Conservation (phyloP, 164 flowering plant genomes). For the Magnolia officinalis region DNA sequence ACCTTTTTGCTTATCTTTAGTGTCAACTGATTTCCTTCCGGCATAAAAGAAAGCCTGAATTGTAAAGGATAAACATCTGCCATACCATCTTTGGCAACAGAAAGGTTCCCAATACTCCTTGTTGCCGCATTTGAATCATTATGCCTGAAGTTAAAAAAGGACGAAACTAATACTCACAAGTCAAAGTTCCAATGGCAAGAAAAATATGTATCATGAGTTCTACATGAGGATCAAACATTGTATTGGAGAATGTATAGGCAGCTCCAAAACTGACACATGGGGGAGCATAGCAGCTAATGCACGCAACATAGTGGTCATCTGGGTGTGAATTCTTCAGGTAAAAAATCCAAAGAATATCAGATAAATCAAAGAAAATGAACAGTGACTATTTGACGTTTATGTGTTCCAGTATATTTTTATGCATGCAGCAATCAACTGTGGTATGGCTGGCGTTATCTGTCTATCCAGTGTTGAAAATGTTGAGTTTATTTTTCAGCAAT, state of each 20-base stretch:
- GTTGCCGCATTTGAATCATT: slow-evolving; percentile 52
- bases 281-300: neutral
- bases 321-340: too few species aligned
- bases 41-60: slow-evolving; percentile 47
- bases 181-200: neutral
- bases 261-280: neutral
- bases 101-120: slow-evolving; percentile 45
- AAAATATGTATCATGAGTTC: too few species aligned
- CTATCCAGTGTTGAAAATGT: too few species aligned
- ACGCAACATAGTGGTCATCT: too few species aligned
- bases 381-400: too few species aligned
- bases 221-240: neutral
- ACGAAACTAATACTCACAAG: too few species aligned
- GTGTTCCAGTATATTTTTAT: too few species aligned
- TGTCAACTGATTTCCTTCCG: slow-evolving; percentile 53
- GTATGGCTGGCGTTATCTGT: too few species aligned
- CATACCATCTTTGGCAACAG: slow-evolving; percentile 62
- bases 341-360: too few species aligned
- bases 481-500: too few species aligned
- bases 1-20: slow-evolving; percentile 90
- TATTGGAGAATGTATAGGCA: neutral
- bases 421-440: too few species aligned
- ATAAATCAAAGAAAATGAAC: too few species aligned
- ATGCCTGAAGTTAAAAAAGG: slow-evolving; percentile 50
- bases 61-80: slow-evolving; percentile 86